Conservation (phyloP, 805 yeast species). For the Torulaspora franciscae region DNA sequence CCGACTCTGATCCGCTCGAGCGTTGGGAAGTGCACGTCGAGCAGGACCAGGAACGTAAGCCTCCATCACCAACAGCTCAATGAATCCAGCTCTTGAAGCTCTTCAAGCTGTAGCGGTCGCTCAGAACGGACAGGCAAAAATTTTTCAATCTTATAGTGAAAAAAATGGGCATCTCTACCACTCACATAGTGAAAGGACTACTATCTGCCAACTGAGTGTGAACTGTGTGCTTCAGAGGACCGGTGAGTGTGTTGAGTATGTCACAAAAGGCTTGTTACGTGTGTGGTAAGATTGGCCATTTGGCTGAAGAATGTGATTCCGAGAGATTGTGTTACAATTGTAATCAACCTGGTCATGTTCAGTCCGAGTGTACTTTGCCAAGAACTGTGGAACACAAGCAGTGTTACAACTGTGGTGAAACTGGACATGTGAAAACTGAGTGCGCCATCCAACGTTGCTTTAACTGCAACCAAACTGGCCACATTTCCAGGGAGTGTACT, state of each 20-base stretch:
- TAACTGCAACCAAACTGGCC: constrained; percentile 74
- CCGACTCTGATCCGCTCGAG: constrained; percentile 31
- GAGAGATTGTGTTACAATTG: constrained; percentile 92
- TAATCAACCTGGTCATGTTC: constrained; percentile 84
- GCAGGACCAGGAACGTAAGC: constrained; percentile 10
- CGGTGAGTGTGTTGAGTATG: constrained; percentile 17
- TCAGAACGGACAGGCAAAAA: constrained; percentile 3
- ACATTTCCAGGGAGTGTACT: constrained; percentile 73
- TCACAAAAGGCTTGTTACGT: constrained; percentile 80
- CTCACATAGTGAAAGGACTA: neutral
- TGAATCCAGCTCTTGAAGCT: neutral
- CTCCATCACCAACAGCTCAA: neutral
- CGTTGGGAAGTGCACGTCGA: constrained; percentile 24
- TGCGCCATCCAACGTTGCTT: constrained; percentile 75
- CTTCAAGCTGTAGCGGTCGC: neutral
- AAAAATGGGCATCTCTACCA: neutral
- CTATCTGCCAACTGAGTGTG: neutral
- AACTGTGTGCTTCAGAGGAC: neutral
- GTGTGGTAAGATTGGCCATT: constrained; percentile 89
- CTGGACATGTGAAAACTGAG: constrained; percentile 84
- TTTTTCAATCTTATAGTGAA: constrained; percentile 2
- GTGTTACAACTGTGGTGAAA: constrained; percentile 89
- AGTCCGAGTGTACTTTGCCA: constrained; percentile 83
- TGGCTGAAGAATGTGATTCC: constrained; percentile 84
- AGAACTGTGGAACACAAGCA: constrained; percentile 80